phyloP scores from a whole-genome alignment of 441 rosid species.

The Corymbia calophylla region DNA sequence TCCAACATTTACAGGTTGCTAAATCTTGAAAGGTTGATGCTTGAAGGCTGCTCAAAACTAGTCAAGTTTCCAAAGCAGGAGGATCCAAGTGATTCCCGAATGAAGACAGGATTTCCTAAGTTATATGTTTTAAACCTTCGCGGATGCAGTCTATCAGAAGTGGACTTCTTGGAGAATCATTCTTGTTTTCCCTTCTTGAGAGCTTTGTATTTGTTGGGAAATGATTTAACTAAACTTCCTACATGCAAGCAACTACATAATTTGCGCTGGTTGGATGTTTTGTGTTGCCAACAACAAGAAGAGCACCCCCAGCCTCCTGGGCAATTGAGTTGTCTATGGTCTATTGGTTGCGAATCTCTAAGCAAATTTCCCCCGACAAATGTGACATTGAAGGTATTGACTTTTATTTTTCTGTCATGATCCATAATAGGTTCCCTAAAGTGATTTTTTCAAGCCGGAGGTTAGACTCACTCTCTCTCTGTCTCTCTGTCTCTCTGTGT shows the following conservation, averaged over 20 bases:
- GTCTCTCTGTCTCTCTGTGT: too few relatives aligned
- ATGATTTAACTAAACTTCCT: background rate
- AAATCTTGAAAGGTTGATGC: rapidly evolving
- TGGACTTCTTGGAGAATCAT: background rate
- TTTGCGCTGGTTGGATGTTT: rapidly evolving
- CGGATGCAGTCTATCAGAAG: background rate
- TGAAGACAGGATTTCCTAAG: background rate
- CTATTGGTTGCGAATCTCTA: background rate
- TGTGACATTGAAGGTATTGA: too few relatives aligned
- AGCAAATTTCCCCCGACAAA: background rate
- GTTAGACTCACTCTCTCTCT: background rate
- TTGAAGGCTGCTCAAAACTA: background rate
- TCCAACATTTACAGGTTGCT: background rate
- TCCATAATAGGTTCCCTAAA: background rate
- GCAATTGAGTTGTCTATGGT: too few relatives aligned
- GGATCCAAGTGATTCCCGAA: background rate
- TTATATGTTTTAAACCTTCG: rapidly evolving
- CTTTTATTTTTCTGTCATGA: too few relatives aligned
- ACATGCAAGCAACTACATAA: background rate
- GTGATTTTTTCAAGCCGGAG: background rate
- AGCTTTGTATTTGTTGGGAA: rapidly evolving
- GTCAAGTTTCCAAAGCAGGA: background rate
- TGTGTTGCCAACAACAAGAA: background rate
- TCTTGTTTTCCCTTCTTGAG: rapidly evolving
- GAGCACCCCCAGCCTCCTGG: background rate